phyloP scores from a whole-genome alignment of 495 filamentous ascomycete species.

The Neurospora sp. region DNA sequence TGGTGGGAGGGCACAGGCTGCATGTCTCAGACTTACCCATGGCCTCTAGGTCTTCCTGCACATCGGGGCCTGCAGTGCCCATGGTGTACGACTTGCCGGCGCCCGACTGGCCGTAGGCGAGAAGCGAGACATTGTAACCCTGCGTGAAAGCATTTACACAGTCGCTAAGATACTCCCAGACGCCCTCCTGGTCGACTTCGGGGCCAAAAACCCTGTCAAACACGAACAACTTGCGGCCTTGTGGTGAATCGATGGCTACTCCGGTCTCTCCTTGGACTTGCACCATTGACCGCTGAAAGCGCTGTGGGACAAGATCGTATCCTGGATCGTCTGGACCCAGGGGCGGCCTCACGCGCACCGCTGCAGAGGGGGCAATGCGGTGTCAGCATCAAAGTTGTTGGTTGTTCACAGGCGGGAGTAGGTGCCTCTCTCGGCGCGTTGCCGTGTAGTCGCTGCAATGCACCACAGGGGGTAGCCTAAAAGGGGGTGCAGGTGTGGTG shows the following conservation, averaged over 20 bases:
- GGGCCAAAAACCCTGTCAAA: slow-evolving; percentile 92
- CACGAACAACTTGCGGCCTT: slow-evolving; percentile 88
- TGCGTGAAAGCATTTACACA: slow-evolving; percentile 86
- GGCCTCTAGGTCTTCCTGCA: slow-evolving; percentile 60
- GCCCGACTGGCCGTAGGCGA: slow-evolving; percentile 98
- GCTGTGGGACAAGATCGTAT: slow-evolving; percentile 87
- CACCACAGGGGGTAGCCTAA: background rate
- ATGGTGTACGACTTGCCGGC: slow-evolving; percentile 99
- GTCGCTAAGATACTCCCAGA: slow-evolving; percentile 92
- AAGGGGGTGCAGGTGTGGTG: background rate
- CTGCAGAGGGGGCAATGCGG: slow-evolving; percentile 33
- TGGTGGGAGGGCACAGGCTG: background rate
- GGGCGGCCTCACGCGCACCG: slow-evolving; percentile 89
- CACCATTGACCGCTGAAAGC: slow-evolving; percentile 89
- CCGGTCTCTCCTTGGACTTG: slow-evolving; percentile 78
- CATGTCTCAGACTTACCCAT: slow-evolving; percentile 57
- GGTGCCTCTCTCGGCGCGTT: slow-evolving; percentile 1
- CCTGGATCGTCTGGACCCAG: slow-evolving; percentile 77
- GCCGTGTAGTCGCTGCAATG: background rate
- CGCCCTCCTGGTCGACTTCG: slow-evolving; percentile 72
- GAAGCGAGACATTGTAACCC: slow-evolving; percentile 96
- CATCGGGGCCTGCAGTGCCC: slow-evolving; percentile 84
- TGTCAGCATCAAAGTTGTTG: slow-evolving; percentile 12
- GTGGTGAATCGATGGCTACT: slow-evolving; percentile 77
- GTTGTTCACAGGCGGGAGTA: slow-evolving; percentile 7